Percentiles rank a stretch among this genome's conserved stretches.
Conservation (phyloP, 139 green algal genomes). For the Volvox reticuliferus region DNA sequence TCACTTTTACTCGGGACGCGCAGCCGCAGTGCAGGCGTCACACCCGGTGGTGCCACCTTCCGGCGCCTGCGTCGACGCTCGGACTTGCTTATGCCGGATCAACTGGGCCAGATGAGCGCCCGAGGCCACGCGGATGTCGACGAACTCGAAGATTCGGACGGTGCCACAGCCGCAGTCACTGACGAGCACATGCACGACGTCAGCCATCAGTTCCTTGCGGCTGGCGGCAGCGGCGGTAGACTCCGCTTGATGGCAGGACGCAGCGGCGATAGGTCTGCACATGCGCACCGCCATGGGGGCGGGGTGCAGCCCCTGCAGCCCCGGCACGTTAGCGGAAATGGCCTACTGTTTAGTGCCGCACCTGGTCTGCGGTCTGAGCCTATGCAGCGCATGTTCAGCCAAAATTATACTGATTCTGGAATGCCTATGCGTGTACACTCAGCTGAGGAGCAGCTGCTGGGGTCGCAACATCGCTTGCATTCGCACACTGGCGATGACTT, state of each 20-base stretch:
- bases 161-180: not conserved
- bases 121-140: not conserved
- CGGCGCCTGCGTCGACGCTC: slow-evolving; percentile 28
- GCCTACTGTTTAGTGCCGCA: not conserved
- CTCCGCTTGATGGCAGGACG: not conserved
- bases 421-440: not conserved
- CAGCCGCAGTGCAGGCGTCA: slow-evolving; percentile 15
- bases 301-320: not conserved
- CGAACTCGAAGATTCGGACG: not conserved
- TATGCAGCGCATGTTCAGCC: not conserved
- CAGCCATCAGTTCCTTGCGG: not conserved
- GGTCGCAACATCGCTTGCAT: not conserved
- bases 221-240: not conserved
- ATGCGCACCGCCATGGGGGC: not conserved
- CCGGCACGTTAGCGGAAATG: not conserved
- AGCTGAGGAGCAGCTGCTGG: not conserved
- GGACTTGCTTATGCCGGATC: not conserved
- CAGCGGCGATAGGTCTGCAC: not conserved
- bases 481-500: not conserved
- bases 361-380: not conserved
- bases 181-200: slow-evolving; percentile 22
- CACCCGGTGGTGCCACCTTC: not conserved
- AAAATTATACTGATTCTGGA: not conserved
- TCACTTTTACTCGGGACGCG: slow-evolving; percentile 19
- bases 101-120: not conserved